Conservation (phyloP, 805 yeast genomes). For the Naumovozyma baii region DNA sequence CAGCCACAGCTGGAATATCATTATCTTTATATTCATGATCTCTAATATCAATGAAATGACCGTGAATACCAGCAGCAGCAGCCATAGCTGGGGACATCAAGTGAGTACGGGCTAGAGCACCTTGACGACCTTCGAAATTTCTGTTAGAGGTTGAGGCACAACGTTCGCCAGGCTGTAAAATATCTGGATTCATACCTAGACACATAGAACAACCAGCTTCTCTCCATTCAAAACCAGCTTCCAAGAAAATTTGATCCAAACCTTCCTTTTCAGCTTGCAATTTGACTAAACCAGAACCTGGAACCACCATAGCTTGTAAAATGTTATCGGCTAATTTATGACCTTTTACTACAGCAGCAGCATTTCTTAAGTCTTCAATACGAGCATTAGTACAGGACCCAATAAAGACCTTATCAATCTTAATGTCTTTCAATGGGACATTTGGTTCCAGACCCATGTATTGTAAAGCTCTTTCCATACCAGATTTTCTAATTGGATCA, state of each 20-base stretch:
- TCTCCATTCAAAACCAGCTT: slow-evolving; percentile 96
- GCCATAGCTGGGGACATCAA: slow-evolving; percentile 99
- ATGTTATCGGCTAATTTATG: slow-evolving; percentile 74
- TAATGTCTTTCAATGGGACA: slow-evolving; percentile 60
- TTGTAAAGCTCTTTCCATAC: slow-evolving; percentile 81
- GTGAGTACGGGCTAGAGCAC: slow-evolving; percentile 90
- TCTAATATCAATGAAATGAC: slow-evolving; percentile 84
- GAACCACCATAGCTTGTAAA: slow-evolving; percentile 79
- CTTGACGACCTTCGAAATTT: slow-evolving; percentile 98
- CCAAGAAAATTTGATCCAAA: slow-evolving; percentile 75
- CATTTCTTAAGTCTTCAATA: slow-evolving; percentile 90
- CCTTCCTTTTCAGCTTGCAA: slow-evolving; percentile 90
- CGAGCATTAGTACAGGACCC: slow-evolving; percentile 98
- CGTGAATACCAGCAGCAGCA: slow-evolving; percentile 92
- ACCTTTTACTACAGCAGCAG: slow-evolving; percentile 90
- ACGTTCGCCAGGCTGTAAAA: slow-evolving; percentile 85
- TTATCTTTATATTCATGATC: slow-evolving; percentile 55
- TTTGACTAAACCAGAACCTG: slow-evolving; percentile 93
- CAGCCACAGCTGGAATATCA: slow-evolving; percentile 46
- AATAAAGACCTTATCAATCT: slow-evolving; percentile 85
- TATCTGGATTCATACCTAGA: slow-evolving; percentile 97
- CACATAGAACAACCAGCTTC: slow-evolving; percentile 99
- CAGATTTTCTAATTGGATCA: slow-evolving; percentile 65
- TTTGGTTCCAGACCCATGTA: slow-evolving; percentile 87
- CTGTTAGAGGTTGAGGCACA: slow-evolving; percentile 99